Evolutionary conservation across 2,329 filamentous ascomycete species (phyloP), one percentile per base, ranked within the genome.

Genomic region (Colletotrichum cuscutae): DNA sequence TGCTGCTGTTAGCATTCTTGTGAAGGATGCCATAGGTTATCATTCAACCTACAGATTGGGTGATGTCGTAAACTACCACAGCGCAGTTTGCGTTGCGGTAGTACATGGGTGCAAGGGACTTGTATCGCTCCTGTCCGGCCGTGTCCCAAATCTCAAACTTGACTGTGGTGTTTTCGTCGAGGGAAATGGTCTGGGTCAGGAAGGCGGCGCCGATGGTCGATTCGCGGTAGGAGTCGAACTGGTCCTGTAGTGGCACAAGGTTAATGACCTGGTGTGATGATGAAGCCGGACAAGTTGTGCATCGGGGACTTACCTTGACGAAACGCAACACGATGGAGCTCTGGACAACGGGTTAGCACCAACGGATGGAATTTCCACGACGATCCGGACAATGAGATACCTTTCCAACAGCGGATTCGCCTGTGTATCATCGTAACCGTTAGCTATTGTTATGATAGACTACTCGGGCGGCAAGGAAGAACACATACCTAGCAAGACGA

Each of bases 131-230:
- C 86, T 99, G 97, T 76, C 97, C 97, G 75, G 97, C 97, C 11
- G 97, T 99, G 85, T 98, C 95, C 95, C 97, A 99, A 82, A 99
- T 99, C 86, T 99, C 97, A 81, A 99, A 99, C 88, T 99, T 99
- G 85, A 99, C 96, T 69, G 97, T 99, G 73, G 97, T 98, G 85
- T 92, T 97, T 82, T 98, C 97, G 83, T 98, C 96, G 84, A 99
- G 93, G 71, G 96, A 96, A 83, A 99, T 98, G 78, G 97, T 99
- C 86, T 99, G 97, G 80, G 97, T 99, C 77, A 99, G 90, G 89
- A 99, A 99, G 77, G 97, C 97, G 79, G 97, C 97, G 84, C 97
- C 96, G 85, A 98, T 98, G 75, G 96, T 98, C 69, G 95, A 98
- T 91, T 98, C 96, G 85, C 95, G 92, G 88, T 98, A 98, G 65